phyloP scores from a whole-genome alignment of 2,329 filamentous ascomycete genomes.

The Elsinoe batatas region DNA sequence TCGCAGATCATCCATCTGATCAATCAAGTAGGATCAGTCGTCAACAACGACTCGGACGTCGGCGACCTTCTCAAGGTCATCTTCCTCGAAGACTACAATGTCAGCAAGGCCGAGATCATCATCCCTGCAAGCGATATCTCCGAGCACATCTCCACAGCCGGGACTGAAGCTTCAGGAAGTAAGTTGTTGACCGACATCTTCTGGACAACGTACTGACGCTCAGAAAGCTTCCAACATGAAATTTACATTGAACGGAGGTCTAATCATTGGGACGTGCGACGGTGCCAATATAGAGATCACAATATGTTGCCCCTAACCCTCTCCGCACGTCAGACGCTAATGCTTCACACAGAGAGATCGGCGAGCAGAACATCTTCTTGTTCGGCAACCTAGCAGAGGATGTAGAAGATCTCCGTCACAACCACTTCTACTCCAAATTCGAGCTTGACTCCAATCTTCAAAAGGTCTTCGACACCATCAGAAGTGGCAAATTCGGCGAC shows the following conservation, averaged over 20 bases:
- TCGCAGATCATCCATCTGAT: slow-evolving; percentile 79
- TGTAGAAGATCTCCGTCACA: slow-evolving; percentile 75
- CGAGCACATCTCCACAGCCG: slow-evolving; percentile 96
- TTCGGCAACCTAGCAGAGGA: slow-evolving; percentile 95
- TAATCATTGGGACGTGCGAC: slow-evolving; percentile 97
- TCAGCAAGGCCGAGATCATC: slow-evolving; percentile 98
- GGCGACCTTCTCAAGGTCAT: slow-evolving; percentile 94
- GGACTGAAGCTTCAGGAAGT: slow-evolving; percentile 68
- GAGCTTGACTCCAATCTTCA: slow-evolving; percentile 64
- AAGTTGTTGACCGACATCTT: too few relatives aligned
- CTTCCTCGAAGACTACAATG: slow-evolving; percentile 97
- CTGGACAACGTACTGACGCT: too few relatives aligned
- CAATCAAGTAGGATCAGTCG: slow-evolving; percentile 79
- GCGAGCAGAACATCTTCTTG: slow-evolving; percentile 95
- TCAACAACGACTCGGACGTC: slow-evolving; percentile 87
- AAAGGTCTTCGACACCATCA: slow-evolving; percentile 76
- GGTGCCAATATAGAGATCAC: slow-evolving; percentile 73
- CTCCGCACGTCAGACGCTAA: not conserved
- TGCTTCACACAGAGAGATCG: slow-evolving; percentile 89
- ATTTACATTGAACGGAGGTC: slow-evolving; percentile 91
- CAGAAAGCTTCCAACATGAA: slow-evolving; percentile 68
- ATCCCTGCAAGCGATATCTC: slow-evolving; percentile 88
- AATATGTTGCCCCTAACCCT: not conserved
- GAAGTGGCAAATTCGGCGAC: slow-evolving; percentile 71
- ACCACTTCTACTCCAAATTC: slow-evolving; percentile 62